Conservation (phyloP, 495 filamentous ascomycete species). For the Penicillium paxilli region DNA sequence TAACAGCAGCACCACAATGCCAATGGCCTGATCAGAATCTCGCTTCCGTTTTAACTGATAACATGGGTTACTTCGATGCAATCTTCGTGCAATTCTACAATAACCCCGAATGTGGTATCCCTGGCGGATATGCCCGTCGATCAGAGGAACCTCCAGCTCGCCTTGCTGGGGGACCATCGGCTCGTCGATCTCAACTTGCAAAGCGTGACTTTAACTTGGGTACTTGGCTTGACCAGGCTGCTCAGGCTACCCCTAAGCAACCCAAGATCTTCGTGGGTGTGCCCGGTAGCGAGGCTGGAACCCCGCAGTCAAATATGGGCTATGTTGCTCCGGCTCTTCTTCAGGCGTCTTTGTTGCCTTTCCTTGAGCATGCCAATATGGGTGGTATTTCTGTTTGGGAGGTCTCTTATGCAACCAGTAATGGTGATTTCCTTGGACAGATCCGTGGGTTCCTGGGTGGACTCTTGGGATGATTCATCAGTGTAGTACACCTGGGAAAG, state of each 20-base stretch:
- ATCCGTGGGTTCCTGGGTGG: neutral
- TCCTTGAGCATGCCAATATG: neutral
- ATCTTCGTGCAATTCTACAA: conserved; percentile 10
- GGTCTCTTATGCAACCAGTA: neutral
- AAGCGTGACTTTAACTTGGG: conserved; percentile 1
- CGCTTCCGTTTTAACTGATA: neutral
- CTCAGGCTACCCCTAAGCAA: neutral
- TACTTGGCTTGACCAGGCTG: conserved; percentile 1
- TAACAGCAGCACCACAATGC: conserved; percentile 4
- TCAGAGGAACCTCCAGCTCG: neutral
- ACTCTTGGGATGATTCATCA: neutral
- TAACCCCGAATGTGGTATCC: conserved; percentile 7
- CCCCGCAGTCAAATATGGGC: neutral
- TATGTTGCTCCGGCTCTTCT: conserved; percentile 1
- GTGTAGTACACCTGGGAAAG: too few species aligned
- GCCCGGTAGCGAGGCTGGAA: neutral
- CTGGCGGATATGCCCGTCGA: neutral
- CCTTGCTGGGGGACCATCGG: neutral
- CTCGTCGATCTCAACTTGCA: conserved; percentile 1
- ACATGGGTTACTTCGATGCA: conserved; percentile 5
- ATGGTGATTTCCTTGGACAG: conserved; percentile 5
- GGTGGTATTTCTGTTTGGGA: conserved; percentile 7
- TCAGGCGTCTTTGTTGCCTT: neutral
- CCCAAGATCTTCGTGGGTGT: conserved; percentile 7
- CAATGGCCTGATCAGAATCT: conserved; percentile 8